These are phyloP conservation scores for Monilinia laxa DNA, from an alignment of 2,329 filamentous ascomycete genomes.

Conservation along the genomic window DNA sequence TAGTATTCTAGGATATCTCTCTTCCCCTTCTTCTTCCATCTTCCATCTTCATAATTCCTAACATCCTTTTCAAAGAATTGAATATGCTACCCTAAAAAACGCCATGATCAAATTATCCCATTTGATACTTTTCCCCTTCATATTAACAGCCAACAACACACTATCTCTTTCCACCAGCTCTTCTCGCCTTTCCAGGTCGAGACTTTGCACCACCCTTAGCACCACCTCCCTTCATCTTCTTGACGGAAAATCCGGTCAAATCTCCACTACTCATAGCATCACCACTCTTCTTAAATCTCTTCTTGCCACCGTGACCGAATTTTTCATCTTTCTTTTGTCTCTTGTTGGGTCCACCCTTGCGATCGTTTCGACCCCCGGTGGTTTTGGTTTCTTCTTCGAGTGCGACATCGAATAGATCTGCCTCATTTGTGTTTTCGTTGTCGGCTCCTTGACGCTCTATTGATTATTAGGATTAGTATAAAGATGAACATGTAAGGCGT, in stretches of 20 bases:
- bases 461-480: conserved; percentile 33
- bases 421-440: conserved; percentile 62
- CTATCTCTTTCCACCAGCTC: conserved; percentile 39
- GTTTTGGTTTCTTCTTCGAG: conserved; percentile 56
- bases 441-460: conserved; percentile 79
- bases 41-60: background rate
- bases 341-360: conserved; percentile 58
- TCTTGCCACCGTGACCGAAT: conserved; percentile 95
- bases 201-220: conserved; percentile 36
- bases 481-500: background rate
- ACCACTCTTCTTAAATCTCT: conserved; percentile 85
- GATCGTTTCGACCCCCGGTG: conserved; percentile 26
- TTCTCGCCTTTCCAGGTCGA: conserved; percentile 50
- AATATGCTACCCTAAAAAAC: conserved; percentile 3
- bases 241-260: conserved; percentile 73
- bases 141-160: conserved; percentile 12
- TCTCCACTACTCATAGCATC: conserved; percentile 83
- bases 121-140: conserved; percentile 10
- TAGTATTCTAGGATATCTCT: conserved; percentile 3
- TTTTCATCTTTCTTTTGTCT: conserved; percentile 92
- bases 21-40: background rate
- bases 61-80: background rate
- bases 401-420: conserved; percentile 87
- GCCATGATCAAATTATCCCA: conserved; percentile 7
- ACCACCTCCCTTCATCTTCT: conserved; percentile 76